Evolutionary conservation across 345 rosid genomes (phyloP).

Genomic region (Gossypium sturtianum): DNA sequence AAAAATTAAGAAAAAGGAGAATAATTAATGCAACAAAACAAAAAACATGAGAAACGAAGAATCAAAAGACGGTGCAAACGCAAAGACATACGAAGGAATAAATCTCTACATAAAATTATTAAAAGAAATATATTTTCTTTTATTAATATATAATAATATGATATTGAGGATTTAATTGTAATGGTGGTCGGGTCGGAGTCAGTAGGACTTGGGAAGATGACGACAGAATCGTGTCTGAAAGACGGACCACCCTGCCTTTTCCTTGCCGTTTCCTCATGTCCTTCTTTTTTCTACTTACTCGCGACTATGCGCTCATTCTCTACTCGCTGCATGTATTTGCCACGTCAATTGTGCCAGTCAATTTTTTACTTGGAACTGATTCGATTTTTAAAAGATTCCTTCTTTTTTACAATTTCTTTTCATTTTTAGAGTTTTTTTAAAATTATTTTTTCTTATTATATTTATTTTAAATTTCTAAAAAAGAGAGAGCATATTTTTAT

Average conservation of each 20-base stretch:
- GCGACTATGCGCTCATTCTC: not conserved
- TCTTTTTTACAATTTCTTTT: too few species aligned
- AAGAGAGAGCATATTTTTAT: too few species aligned
- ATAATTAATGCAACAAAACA: not conserved
- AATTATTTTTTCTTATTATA: too few species aligned
- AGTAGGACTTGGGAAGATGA: not conserved
- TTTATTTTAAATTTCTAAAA: too few species aligned
- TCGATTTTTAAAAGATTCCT: too few species aligned
- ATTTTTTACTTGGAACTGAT: too few species aligned
- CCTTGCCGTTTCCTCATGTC: conserved; percentile 4
- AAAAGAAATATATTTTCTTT: too few species aligned
- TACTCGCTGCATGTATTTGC: not conserved
- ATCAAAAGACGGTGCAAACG: not conserved
- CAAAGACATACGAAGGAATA: not conserved
- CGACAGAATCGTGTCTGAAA: not conserved
- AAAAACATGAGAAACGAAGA: not conserved
- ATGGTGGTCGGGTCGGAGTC: not conserved
- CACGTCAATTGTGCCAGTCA: not conserved
- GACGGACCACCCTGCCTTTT: not conserved
- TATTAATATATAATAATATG: not conserved
- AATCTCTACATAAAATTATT: not conserved
- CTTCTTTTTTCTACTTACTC: not conserved
- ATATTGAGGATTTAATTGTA: not conserved
- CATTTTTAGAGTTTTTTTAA: too few species aligned
- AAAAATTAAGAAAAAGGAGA: not conserved